Conservation (phyloP, 1,284 basidiomycete species). For the Heliocybe sulcata region DNA sequence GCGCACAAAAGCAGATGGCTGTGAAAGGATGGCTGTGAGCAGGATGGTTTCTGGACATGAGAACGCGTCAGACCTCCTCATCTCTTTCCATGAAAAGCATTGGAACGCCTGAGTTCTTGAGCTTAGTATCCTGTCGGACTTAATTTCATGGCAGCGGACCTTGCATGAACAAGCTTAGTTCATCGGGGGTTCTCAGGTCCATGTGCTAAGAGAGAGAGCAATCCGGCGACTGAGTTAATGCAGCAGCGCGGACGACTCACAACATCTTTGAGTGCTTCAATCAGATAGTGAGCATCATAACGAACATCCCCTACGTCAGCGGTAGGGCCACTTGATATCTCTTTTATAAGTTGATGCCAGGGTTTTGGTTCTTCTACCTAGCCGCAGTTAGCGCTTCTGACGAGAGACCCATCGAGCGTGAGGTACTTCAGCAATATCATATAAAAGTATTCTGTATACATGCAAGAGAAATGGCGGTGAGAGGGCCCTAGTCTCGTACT, state of each 20-base stretch:
- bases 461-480: slow-evolving; percentile 55
- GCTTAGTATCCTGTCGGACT: slow-evolving; percentile 3
- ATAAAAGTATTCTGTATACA: slow-evolving; percentile 53
- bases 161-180: slow-evolving; percentile 49
- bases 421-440: slow-evolving; percentile 46
- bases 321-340: slow-evolving; percentile 4
- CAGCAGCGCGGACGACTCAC: neutral
- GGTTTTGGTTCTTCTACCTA: slow-evolving; percentile 33
- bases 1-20: slow-evolving; percentile 14
- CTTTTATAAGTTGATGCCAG: slow-evolving; percentile 6
- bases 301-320: neutral
- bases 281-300: neutral
- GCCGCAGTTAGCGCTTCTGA: neutral
- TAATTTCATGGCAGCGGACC: slow-evolving; percentile 25
- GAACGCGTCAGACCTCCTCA: slow-evolving; percentile 35
- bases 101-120: slow-evolving; percentile 30
- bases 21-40: neutral
- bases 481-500: slow-evolving; percentile 40
- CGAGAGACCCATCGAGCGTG: slow-evolving; percentile 10
- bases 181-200: slow-evolving; percentile 40
- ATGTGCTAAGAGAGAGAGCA: slow-evolving; percentile 24
- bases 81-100: slow-evolving; percentile 46
- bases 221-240: neutral
- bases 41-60: neutral
- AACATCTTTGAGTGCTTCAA: neutral